Conservation (phyloP, 495 filamentous ascomycete genomes). For the Physcia stellaris region DNA sequence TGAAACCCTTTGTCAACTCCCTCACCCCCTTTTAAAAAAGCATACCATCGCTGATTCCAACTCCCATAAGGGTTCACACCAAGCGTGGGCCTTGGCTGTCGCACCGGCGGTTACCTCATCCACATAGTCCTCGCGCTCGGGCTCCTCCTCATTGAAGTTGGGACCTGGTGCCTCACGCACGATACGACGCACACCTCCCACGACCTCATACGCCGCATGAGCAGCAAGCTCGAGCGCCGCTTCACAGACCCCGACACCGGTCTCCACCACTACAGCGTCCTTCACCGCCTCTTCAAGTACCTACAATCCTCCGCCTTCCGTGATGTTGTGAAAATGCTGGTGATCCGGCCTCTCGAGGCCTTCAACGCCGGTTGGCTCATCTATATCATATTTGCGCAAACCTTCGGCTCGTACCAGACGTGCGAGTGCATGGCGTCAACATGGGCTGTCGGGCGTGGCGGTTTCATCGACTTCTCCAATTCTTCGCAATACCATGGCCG, state of each 20-base stretch:
- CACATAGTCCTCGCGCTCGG: background rate
- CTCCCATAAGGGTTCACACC: conserved; percentile 11
- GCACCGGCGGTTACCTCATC: background rate
- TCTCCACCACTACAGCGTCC: conserved; percentile 2
- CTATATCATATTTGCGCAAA: conserved; percentile 23
- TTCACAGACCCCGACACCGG: background rate
- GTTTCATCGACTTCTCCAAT: conserved; percentile 19
- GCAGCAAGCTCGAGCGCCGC: background rate
- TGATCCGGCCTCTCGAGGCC: background rate
- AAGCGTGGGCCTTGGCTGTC: conserved; percentile 5
- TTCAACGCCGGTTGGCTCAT: conserved; percentile 14
- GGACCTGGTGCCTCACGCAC: conserved; percentile 1
- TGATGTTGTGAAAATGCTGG: background rate
- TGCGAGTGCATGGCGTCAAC: conserved; percentile 18
- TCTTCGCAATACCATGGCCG: background rate
- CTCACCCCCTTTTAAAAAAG: background rate
- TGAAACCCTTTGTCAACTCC: background rate
- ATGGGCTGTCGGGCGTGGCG: conserved; percentile 13
- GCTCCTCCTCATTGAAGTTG: background rate
- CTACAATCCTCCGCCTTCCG: background rate
- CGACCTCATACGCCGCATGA: background rate
- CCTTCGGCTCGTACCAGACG: conserved; percentile 19
- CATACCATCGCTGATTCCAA: no score
- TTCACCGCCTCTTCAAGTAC: conserved; percentile 2
- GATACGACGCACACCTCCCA: background rate